Evolutionary conservation across 805 yeast genomes (phyloP), one percentile per base, ranked within the genome.

Genomic region (Candida oleophila): DNA sequence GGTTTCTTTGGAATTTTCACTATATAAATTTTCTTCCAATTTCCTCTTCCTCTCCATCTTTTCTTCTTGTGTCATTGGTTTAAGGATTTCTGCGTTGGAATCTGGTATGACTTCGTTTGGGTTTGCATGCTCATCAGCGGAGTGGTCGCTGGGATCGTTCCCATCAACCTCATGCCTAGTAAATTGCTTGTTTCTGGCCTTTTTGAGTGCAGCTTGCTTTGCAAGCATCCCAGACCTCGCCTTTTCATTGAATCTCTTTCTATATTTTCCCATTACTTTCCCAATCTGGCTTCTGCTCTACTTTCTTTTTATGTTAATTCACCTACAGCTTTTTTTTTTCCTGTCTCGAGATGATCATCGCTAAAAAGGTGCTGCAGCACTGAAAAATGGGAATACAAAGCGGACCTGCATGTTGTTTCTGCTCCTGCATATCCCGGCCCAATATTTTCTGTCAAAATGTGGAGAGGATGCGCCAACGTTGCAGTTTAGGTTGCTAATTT

Each of bases 261-360:
- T 77, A 62, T 87, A 88, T 50, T 85, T 86, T 48, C 92, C 96
- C 96, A 89, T 89, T 28, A n/a, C n/a, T n/a, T n/a, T n/a, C n/a
- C n/a, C n/a, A n/a, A n/a, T n/a, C n/a, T n/a, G n/a, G n/a, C n/a
- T n/a, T n/a, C n/a, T n/a, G n/a, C n/a, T n/a, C n/a, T n/a, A n/a
- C n/a, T n/a, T n/a, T n/a, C n/a, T n/a, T n/a, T n/a, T n/a, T n/a
- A n/a, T n/a, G n/a, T n/a, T n/a, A n/a, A n/a, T n/a, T n/a, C n/a
- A 25, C 30, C 30, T 11, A 7, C 5, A 11, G 11, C 9, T 25
- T 25, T 25, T 25, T 25, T 25, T 25, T 25, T 25, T 11, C 30
- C 5, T 7, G 11, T 7, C 30, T 25, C 21, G 39, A 34, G 37
- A 36, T 36, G 39, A 16, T 36, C 39, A 16, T 36, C 39, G 39